These are phyloP conservation scores for Podospora pseudopauciseta DNA, from an alignment of 495 filamentous ascomycete genomes.

Conservation along the genomic window DNA sequence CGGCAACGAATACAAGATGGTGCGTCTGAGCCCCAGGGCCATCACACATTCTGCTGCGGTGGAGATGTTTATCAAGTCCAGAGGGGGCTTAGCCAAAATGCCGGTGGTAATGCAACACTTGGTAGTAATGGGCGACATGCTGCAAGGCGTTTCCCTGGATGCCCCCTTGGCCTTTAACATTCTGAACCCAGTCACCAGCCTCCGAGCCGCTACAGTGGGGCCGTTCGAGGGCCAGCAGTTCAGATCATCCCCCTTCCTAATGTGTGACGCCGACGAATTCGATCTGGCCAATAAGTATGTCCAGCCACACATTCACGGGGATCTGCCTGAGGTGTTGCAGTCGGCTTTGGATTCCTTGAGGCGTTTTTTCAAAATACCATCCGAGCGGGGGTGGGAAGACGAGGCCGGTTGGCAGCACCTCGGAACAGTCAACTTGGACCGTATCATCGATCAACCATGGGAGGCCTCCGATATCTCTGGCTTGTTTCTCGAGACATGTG, in stretches of 20 bases:
- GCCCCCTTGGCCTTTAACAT: slow-evolving; percentile 11
- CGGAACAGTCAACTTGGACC: not conserved
- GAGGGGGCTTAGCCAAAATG: slow-evolving; percentile 10
- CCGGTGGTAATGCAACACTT: slow-evolving; percentile 16
- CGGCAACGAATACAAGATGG: slow-evolving; percentile 7
- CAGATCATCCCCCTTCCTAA: slow-evolving; percentile 6
- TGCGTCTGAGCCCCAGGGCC: slow-evolving; percentile 7
- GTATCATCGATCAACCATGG: not conserved
- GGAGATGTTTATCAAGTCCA: slow-evolving; percentile 13
- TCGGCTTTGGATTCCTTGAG: not conserved
- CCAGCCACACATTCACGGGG: not conserved
- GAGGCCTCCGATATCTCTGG: not conserved
- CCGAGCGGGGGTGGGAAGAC: not conserved
- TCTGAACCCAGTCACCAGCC: not conserved
- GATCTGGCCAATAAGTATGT: slow-evolving; percentile 4
- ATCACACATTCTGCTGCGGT: slow-evolving; percentile 12
- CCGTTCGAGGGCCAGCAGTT: slow-evolving; percentile 8
- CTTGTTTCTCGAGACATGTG: slow-evolving; percentile 13
- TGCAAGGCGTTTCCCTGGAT: slow-evolving; percentile 12
- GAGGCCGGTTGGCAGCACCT: not conserved
- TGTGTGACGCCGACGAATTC: slow-evolving; percentile 9
- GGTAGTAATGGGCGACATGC: slow-evolving; percentile 11
- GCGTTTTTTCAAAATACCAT: slow-evolving; percentile 2
- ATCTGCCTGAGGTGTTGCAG: not conserved
- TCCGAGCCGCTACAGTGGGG: not conserved